phyloP scores from a whole-genome alignment of 441 rosid genomes.

The Metrosideros polymorpha region DNA sequence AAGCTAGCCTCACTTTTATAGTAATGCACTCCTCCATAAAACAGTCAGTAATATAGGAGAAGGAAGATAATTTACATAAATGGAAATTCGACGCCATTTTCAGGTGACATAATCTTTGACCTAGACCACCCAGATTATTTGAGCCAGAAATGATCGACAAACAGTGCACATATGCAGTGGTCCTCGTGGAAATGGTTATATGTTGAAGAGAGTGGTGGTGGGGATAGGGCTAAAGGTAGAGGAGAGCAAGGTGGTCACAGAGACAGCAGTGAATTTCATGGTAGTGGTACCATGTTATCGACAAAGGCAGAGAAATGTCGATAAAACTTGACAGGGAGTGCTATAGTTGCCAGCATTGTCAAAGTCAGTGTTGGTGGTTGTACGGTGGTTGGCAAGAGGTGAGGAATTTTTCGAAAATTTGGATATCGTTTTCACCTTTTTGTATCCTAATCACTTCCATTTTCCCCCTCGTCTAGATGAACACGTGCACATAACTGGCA shows the following conservation, averaged over 20 bases:
- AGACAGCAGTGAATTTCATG: background rate
- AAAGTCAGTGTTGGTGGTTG: background rate
- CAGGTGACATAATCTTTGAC: background rate
- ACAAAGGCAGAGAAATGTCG: background rate
- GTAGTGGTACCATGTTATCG: background rate
- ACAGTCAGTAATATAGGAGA: background rate
- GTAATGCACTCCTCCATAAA: background rate
- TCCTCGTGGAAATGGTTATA: background rate
- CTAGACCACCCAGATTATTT: background rate
- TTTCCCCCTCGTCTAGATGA: background rate
- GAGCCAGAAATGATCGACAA: background rate
- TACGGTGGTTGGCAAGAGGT: background rate
- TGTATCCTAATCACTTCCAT: background rate
- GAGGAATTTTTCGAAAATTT: background rate
- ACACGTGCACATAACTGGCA: background rate
- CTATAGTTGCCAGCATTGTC: background rate
- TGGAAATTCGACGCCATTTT: background rate
- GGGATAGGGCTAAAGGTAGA: background rate
- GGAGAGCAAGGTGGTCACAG: background rate
- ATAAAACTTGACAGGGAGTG: background rate
- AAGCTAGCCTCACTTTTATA: background rate
- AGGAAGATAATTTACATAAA: background rate
- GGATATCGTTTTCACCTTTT: background rate
- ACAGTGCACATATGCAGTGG: background rate
- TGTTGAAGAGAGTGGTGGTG: background rate